Percentiles rank a stretch among this genome's conserved stretches.
Conservation (phyloP, 495 filamentous ascomycete species). For the Hypomontagnella monticulosa region DNA sequence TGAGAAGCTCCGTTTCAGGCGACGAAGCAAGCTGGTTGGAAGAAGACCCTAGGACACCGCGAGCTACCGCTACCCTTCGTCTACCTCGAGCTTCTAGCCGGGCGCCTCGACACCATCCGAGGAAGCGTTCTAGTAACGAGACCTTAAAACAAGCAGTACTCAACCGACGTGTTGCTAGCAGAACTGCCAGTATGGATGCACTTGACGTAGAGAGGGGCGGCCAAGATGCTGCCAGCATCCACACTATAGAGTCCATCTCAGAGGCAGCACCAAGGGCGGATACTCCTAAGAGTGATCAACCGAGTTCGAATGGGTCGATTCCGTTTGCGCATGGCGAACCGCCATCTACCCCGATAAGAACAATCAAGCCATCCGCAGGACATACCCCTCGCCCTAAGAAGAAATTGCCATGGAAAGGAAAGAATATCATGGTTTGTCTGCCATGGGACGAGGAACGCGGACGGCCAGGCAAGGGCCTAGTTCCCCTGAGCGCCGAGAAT, state of each 20-base stretch:
- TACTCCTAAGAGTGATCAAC: constrained; percentile 41
- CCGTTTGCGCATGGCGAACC: constrained; percentile 53
- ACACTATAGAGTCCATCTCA: constrained; percentile 38
- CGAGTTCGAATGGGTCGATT: constrained; percentile 36
- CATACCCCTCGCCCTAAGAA: constrained; percentile 60
- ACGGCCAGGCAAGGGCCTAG: constrained; percentile 63
- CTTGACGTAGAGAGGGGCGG: constrained; percentile 44
- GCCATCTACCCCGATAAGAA: constrained; percentile 49
- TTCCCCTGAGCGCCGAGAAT: constrained; percentile 69
- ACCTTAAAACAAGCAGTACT: constrained; percentile 71
- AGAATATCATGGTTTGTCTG: constrained; percentile 75
- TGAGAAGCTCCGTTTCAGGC: constrained; percentile 64
- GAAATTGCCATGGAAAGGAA: constrained; percentile 74
- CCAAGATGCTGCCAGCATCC: constrained; percentile 47
- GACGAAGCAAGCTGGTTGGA: constrained; percentile 58
- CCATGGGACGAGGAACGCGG: constrained; percentile 74
- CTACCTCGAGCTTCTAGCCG: constrained; percentile 34
- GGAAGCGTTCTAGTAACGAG: constrained; percentile 66
- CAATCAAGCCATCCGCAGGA: constrained; percentile 42
- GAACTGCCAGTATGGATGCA: constrained; percentile 50
- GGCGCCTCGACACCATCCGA: constrained; percentile 55
- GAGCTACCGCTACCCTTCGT: constrained; percentile 57
- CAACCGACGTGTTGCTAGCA: constrained; percentile 47
- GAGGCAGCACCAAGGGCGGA: constrained; percentile 38
- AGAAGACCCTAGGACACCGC: constrained; percentile 52